A percentile compares a stretch with the other conserved stretches of the same genome.
These are phyloP conservation scores for Acanthamoeba comandoni DNA, from an alignment of 208 protist species.

Conservation along the genomic window DNA sequence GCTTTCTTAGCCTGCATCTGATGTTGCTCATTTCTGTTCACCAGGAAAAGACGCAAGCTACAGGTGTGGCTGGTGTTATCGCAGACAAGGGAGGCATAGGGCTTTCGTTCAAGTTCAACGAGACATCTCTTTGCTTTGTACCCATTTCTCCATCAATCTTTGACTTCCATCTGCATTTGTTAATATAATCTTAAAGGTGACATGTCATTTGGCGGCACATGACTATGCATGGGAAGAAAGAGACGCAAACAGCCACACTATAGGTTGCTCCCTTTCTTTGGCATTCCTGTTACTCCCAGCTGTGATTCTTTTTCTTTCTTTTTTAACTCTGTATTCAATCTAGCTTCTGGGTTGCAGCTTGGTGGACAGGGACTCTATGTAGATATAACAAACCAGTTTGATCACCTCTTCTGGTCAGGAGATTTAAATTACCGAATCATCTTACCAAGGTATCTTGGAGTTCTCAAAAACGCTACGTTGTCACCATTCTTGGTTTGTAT, in stretches of 20 bases:
- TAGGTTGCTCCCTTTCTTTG: no score
- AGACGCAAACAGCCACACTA: constrained; percentile 23
- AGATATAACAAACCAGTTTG: constrained; percentile 60
- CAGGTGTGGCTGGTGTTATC: constrained; percentile 57
- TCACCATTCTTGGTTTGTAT: background rate
- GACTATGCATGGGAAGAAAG: background rate
- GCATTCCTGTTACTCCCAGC: no score
- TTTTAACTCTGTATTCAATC: no score
- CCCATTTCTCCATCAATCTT: background rate
- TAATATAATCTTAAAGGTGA: constrained; percentile 1
- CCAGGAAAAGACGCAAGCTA: constrained; percentile 53
- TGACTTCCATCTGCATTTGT: no score
- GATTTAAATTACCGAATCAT: constrained; percentile 87
- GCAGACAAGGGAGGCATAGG: constrained; percentile 85
- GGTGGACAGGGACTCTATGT: constrained; percentile 51
- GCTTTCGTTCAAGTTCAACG: constrained; percentile 70
- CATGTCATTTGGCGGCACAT: constrained; percentile 62
- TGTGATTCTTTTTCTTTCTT: no score
- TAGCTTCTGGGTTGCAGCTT: no score
- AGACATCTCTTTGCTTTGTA: constrained; percentile 74
- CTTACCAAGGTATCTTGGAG: background rate
- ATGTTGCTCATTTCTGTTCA: background rate
- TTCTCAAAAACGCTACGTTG: background rate
- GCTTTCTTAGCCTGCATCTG: no score
- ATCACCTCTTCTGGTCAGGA: constrained; percentile 85